A percentile compares a stretch with the other conserved stretches of the same genome.
Conservation (phyloP, 768 basidiomycete genomes). For the Sporobolomyces phaffii region DNA sequence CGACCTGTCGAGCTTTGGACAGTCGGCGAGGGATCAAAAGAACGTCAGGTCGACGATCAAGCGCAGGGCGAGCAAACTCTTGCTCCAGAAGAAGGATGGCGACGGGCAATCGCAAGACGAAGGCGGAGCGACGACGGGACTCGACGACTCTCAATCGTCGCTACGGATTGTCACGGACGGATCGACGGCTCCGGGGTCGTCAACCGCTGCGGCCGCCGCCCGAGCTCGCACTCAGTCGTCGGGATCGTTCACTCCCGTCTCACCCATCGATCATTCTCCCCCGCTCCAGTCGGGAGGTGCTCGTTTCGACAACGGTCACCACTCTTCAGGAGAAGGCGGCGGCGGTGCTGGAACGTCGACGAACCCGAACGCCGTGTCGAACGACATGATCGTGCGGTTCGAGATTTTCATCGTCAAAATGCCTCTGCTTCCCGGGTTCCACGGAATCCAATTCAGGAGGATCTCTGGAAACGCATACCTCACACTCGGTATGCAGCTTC, state of each 20-base stretch:
- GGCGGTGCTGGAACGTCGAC: conserved; percentile 51
- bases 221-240: conserved; percentile 15
- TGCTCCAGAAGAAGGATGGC: conserved; percentile 22
- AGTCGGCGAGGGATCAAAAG: conserved; percentile 6
- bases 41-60: conserved; percentile 18
- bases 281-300: neutral
- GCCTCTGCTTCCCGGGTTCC: conserved; percentile 61
- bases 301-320: conserved; percentile 55
- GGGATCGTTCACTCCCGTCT: conserved; percentile 36
- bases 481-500: conserved; percentile 58
- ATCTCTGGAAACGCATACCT: conserved; percentile 87
- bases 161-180: conserved; percentile 7
- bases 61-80: conserved; percentile 30
- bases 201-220: neutral
- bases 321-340: conserved; percentile 41
- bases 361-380: conserved; percentile 44
- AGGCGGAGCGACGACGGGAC: neutral
- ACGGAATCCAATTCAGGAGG: conserved; percentile 91
- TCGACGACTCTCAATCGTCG: conserved; percentile 22
- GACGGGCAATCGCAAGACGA: conserved; percentile 6
- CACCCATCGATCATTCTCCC: conserved; percentile 8
- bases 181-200: too few relatives aligned
- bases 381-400: conserved; percentile 80
- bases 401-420: conserved; percentile 98
- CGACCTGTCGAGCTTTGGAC: conserved; percentile 66